These are phyloP conservation scores for Medicago truncatula DNA, from an alignment of 306 rosid genomes.

Conservation along the genomic window DNA sequence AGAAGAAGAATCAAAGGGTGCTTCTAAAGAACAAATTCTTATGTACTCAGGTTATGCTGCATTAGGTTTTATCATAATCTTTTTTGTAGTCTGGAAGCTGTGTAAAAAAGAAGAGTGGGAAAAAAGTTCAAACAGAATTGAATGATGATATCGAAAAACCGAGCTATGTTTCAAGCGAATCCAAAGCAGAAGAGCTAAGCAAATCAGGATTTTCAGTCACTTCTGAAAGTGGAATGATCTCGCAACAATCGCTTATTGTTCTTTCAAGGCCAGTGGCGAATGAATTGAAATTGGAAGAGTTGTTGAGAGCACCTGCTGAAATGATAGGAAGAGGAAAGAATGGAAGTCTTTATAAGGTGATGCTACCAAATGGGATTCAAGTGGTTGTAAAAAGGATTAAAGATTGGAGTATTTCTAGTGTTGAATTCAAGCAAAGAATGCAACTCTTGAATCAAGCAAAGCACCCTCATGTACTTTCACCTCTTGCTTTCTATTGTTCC, in stretches of 20 bases:
- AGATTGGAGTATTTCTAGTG: constrained; percentile 57
- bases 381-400: constrained; percentile 81
- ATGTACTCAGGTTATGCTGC: constrained; percentile 73
- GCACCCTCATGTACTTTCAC: constrained; percentile 62
- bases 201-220: constrained; percentile 53
- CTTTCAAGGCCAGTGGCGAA: constrained; percentile 57
- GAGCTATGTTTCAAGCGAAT: constrained; percentile 50
- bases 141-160: constrained; percentile 45
- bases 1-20: constrained; percentile 41
- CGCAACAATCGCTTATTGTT: constrained; percentile 71
- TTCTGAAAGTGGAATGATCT: constrained; percentile 61
- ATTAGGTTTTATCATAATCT: constrained; percentile 50
- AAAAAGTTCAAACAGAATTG: constrained; percentile 47
- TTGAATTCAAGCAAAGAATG: constrained; percentile 72
- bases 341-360: constrained; percentile 82
- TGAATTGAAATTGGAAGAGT: constrained; percentile 70
- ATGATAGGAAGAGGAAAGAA: constrained; percentile 82
- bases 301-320: constrained; percentile 84
- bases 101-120: constrained; percentile 51
- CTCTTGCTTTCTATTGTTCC: constrained; percentile 78
- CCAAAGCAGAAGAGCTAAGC: constrained; percentile 52
- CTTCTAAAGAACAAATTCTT: constrained; percentile 49
- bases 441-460: constrained; percentile 57
- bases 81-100: constrained; percentile 46
- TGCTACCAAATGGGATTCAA: constrained; percentile 53